Base-by-base conservation (phyloP, 164 flowering plant species). In the Liquidambar formosana region DNA sequence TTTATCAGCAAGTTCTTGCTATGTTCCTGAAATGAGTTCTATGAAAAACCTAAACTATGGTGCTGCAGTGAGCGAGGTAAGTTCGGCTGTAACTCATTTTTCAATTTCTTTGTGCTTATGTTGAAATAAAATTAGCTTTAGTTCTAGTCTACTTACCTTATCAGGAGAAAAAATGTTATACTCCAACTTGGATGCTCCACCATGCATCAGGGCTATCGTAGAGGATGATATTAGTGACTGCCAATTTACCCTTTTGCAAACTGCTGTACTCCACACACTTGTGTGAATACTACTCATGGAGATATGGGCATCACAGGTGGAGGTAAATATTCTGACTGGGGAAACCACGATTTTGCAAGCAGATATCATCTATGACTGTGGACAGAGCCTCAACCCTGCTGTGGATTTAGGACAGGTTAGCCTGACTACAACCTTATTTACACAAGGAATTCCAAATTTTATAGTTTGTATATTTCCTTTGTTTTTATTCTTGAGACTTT, bases 311-410 rank as follows among this genome's bases (percentile, higher is more conserved):
- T 45, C 16, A 13, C 84, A 91, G 98, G 98, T 94, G 71, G 98
- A 91, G 81, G 73, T 92, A 10, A 78, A 92, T 79, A 79, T 92
- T 76, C 89, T 94, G 48, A 91, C 94, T 0, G 98, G 98, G 65
- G 89, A 88, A 75, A 90, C 96, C 25, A 83, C 79, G 41, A 82
- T 89, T 52, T 60, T 91, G 83, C 88, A 64, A 58, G 52, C 91
- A 8, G 98, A 92, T 79, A 91, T 94, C 47, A 75, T 84, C 19
- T 94, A 94, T 76, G 98, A 94, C 64, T 89, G 97, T 69, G 96
- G 98, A 47, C 87, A 86, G 80, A 94, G 98, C 83, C 83, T 94
- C 72, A 94, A 94, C 77, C 98, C 97, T 59, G 97, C 97, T 12
- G 89, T 92, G 44, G 98, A 94, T 81, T 70, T 94, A 68, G 97